phyloP scores from a whole-genome alignment of 2,329 filamentous ascomycete genomes.

The Didymella arachidicola region DNA sequence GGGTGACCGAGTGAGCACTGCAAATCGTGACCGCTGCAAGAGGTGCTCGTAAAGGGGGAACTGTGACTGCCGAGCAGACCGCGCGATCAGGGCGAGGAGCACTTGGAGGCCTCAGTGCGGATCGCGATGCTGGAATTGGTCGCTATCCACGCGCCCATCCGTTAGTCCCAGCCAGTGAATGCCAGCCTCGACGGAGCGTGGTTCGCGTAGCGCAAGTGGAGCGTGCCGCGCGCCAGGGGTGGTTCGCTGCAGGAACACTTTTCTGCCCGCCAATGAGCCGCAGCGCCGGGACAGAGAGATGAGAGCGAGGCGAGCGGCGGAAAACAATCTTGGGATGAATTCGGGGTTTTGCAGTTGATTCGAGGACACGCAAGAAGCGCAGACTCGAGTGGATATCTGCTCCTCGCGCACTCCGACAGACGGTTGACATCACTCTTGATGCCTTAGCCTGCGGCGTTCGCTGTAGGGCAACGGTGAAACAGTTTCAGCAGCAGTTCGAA shows the following conservation, averaged over 20 bases:
- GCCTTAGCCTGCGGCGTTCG: constrained; percentile 15
- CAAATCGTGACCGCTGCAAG: constrained; percentile 32
- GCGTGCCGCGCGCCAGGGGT: constrained; percentile 33
- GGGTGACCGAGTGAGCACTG: constrained; percentile 29
- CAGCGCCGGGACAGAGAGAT: constrained; percentile 2
- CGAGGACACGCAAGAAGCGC: constrained; percentile 6
- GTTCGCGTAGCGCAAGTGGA: constrained; percentile 36
- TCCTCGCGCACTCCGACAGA: constrained; percentile 8
- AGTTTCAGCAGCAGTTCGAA: constrained; percentile 20
- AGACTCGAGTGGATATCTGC: constrained; percentile 13
- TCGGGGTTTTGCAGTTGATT: constrained; percentile 9
- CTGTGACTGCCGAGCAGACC: constrained; percentile 32
- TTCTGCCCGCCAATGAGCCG: constrained; percentile 22
- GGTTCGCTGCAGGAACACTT: constrained; percentile 38
- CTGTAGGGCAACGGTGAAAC: constrained; percentile 19
- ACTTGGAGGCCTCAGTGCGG: constrained; percentile 35
- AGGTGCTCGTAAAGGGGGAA: constrained; percentile 42
- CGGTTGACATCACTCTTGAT: constrained; percentile 13
- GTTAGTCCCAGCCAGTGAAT: constrained; percentile 11
- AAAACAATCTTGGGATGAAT: constrained; percentile 4
- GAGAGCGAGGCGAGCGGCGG: constrained; percentile 9
- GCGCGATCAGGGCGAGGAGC: constrained; percentile 36
- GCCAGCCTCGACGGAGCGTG: constrained; percentile 23
- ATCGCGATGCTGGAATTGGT: constrained; percentile 44
- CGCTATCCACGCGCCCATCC: constrained; percentile 31